A percentile compares a stretch with the other conserved stretches of the same genome.
phyloP scores from a whole-genome alignment of 495 filamentous ascomycete genomes.

The Aspergillus saccharolyticus region DNA sequence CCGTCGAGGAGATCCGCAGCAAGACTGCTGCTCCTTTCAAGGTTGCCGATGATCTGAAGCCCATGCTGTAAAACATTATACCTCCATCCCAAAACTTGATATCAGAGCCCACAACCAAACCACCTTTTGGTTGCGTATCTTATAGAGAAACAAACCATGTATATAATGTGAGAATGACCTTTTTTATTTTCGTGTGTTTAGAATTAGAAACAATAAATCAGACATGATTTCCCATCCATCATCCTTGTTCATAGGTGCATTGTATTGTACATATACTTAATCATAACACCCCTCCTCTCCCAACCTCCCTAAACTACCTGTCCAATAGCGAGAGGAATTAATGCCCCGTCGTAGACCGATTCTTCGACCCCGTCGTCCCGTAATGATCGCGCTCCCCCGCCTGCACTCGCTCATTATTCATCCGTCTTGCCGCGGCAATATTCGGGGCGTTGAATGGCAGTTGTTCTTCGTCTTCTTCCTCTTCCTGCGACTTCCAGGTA shows the following conservation, averaged over 20 bases:
- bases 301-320: too few relatives aligned
- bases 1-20: slow-evolving; percentile 76
- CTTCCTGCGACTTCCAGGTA: neutral
- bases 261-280: too few relatives aligned
- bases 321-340: neutral
- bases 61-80: slow-evolving; percentile 54
- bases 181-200: too few relatives aligned
- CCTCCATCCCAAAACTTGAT: neutral
- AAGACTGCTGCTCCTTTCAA: slow-evolving; percentile 85
- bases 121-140: too few relatives aligned
- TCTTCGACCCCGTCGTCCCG: neutral
- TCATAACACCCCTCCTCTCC: neutral
- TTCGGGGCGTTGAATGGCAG: slow-evolving; percentile 5
- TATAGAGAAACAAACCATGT: neutral
- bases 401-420: slow-evolving; percentile 3
- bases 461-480: neutral
- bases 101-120: too few relatives aligned
- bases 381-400: neutral
- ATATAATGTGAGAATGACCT: slow-evolving; percentile 3
- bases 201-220: neutral
- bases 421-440: slow-evolving; percentile 2
- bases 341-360: slow-evolving; percentile 3
- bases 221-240: too few relatives aligned
- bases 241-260: too few relatives aligned
- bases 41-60: slow-evolving; percentile 67